A percentile compares a stretch with the other conserved stretches of the same genome.
These are phyloP conservation scores for Moringa oleifera DNA, from an alignment of 345 rosid genomes.

Conservation along the genomic window DNA sequence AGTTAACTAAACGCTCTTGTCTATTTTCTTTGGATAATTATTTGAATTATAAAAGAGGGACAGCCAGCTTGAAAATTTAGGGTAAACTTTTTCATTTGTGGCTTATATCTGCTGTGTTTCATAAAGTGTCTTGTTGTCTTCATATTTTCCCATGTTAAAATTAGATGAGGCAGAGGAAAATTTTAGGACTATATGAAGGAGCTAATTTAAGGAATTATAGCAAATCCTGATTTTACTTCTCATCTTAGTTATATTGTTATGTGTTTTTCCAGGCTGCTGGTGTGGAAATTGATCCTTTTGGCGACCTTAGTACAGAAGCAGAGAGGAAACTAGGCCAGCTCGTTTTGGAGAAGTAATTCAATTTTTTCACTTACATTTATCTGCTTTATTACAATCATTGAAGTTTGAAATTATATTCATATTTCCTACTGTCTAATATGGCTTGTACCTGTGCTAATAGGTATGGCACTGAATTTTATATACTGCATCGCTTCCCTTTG, in stretches of 20 bases:
- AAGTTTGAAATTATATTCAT: background rate
- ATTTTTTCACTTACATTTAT: constrained; percentile 33
- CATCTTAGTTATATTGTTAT: background rate
- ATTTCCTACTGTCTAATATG: background rate
- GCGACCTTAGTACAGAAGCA: constrained; percentile 80
- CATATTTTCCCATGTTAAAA: background rate
- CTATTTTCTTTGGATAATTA: no score
- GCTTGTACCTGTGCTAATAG: constrained; percentile 26
- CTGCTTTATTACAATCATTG: background rate
- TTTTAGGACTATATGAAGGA: background rate
- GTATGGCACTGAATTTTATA: constrained; percentile 87
- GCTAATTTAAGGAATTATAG: background rate
- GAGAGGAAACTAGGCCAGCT: constrained; percentile 92
- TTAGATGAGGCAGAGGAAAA: constrained; percentile 26
- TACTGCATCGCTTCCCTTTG: constrained; percentile 70
- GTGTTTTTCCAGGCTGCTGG: constrained; percentile 68
- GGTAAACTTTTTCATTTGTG: no score
- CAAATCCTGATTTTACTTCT: background rate
- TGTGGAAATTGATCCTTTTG: constrained; percentile 78
- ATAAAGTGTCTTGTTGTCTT: no score
- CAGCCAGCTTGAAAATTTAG: no score
- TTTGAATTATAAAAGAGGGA: no score
- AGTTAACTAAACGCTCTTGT: no score
- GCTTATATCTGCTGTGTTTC: no score
- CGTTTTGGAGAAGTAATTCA: constrained; percentile 66